Evolutionary conservation across 2,329 filamentous ascomycete species (phyloP).

Genomic region (Nigrospora osmanthi): DNA sequence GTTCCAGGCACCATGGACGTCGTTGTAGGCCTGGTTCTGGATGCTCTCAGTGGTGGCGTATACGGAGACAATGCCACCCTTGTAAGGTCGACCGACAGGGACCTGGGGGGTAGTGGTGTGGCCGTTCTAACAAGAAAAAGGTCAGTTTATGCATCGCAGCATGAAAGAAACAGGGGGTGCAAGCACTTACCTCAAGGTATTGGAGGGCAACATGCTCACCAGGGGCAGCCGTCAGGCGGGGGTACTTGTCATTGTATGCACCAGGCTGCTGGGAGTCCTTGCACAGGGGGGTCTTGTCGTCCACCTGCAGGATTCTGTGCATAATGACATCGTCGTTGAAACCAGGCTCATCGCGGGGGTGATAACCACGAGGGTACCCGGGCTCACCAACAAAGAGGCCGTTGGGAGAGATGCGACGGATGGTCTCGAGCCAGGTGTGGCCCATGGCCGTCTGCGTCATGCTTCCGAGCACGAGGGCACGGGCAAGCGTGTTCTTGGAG

Average conservation of each 20-base stretch:
- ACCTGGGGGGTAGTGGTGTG: constrained; percentile 30
- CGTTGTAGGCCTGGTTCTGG: constrained; percentile 18
- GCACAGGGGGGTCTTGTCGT: constrained; percentile 46
- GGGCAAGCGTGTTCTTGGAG: constrained; percentile 6
- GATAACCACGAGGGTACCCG: constrained; percentile 70
- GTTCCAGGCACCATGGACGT: constrained; percentile 72
- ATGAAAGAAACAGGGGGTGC: not conserved
- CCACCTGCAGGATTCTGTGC: constrained; percentile 45
- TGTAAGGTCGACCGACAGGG: constrained; percentile 46
- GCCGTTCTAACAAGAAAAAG: not conserved
- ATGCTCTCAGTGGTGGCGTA: constrained; percentile 62
- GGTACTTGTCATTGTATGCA: constrained; percentile 49
- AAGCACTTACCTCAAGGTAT: constrained; percentile 49
- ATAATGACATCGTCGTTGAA: constrained; percentile 53
- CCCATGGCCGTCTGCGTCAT: constrained; percentile 29
- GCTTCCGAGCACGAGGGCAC: constrained; percentile 18
- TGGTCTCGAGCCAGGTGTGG: constrained; percentile 79
- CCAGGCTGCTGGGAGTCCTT: constrained; percentile 52
- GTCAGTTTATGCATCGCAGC: not conserved
- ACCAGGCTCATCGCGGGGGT: constrained; percentile 44
- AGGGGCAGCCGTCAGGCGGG: constrained; percentile 47
- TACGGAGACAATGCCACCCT: constrained; percentile 65
- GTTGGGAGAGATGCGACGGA: constrained; percentile 62
- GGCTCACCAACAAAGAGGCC: constrained; percentile 63
- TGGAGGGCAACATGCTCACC: constrained; percentile 60